phyloP scores from a whole-genome alignment of 139 green algal genomes.

The Zygnema cylindricum region DNA sequence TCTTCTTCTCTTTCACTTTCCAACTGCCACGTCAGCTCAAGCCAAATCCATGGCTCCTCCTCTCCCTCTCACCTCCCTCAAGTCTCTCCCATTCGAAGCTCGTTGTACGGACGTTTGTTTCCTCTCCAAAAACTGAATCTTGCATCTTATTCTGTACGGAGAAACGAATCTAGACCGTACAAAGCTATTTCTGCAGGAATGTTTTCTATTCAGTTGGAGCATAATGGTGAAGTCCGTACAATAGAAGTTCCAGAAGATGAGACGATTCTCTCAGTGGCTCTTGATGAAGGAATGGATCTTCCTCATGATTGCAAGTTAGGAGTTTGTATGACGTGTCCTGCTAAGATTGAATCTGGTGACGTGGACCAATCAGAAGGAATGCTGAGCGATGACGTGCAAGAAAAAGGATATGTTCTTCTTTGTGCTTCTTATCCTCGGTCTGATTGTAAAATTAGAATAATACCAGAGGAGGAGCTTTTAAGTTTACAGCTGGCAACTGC shows the following conservation, averaged over 20 bases:
- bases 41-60: too few species aligned
- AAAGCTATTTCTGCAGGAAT: not conserved
- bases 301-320: constrained; percentile 63
- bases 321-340: constrained; percentile 63
- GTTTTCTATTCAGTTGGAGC: constrained; percentile 48
- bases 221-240: constrained; percentile 23
- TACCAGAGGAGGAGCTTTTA: constrained; percentile 57
- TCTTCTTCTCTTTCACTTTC: too few species aligned
- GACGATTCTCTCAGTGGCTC: constrained; percentile 46
- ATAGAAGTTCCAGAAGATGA: constrained; percentile 55
- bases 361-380: constrained; percentile 61
- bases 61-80: too few species aligned
- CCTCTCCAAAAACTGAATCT: too few species aligned
- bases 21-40: too few species aligned
- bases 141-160: too few species aligned
- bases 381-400: constrained; percentile 62
- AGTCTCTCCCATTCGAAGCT: too few species aligned
- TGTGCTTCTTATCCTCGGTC: constrained; percentile 59
- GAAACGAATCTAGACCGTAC: too few species aligned
- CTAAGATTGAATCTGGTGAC: constrained; percentile 46
- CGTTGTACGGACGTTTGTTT: too few species aligned
- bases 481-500: constrained; percentile 54
- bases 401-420: constrained; percentile 59
- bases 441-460: constrained; percentile 61
- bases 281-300: constrained; percentile 56